These are phyloP conservation scores for Orbilia brochopaga DNA, from an alignment of 2,329 filamentous ascomycete species.

Conservation along the genomic window DNA sequence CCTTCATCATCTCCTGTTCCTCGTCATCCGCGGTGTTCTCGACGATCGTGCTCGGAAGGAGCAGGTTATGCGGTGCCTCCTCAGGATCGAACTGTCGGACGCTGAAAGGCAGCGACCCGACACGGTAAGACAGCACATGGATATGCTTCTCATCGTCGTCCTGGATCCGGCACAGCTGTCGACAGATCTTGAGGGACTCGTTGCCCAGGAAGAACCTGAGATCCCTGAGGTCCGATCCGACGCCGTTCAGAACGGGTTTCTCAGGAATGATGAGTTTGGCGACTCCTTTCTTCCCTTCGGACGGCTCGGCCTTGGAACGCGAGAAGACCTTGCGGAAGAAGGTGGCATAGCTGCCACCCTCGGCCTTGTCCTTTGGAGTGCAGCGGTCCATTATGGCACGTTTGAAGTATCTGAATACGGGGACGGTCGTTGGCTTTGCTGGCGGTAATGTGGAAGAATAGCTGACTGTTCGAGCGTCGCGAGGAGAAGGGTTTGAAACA, in stretches of 20 bases:
- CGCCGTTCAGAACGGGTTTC: slow-evolving; percentile 12
- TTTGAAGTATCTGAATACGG: neutral
- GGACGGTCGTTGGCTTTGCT: neutral
- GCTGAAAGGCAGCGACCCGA: slow-evolving; percentile 39
- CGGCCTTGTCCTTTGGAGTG: slow-evolving; percentile 1
- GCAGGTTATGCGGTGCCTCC: slow-evolving; percentile 47
- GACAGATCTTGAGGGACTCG: slow-evolving; percentile 38
- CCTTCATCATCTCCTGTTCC: slow-evolving; percentile 38
- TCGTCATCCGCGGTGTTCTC: slow-evolving; percentile 33
- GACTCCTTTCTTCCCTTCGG: neutral
- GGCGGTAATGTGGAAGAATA: neutral
- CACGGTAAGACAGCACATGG: slow-evolving; percentile 27
- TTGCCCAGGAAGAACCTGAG: slow-evolving; percentile 33
- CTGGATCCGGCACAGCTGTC: slow-evolving; percentile 30
- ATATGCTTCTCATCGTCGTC: slow-evolving; percentile 36
- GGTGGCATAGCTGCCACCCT: slow-evolving; percentile 9
- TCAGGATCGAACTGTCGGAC: slow-evolving; percentile 41
- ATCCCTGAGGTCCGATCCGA: slow-evolving; percentile 31
- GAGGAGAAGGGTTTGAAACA: slow-evolving; percentile 21
- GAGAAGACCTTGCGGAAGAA: slow-evolving; percentile 40
- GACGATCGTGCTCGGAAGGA: slow-evolving; percentile 48
- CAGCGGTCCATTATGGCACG: slow-evolving; percentile 14
- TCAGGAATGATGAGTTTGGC: slow-evolving; percentile 18
- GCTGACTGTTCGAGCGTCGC: neutral
- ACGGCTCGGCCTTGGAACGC: slow-evolving; percentile 6